Conservation (phyloP, 2,329 filamentous ascomycete species). For the Colletotrichum sp. region DNA sequence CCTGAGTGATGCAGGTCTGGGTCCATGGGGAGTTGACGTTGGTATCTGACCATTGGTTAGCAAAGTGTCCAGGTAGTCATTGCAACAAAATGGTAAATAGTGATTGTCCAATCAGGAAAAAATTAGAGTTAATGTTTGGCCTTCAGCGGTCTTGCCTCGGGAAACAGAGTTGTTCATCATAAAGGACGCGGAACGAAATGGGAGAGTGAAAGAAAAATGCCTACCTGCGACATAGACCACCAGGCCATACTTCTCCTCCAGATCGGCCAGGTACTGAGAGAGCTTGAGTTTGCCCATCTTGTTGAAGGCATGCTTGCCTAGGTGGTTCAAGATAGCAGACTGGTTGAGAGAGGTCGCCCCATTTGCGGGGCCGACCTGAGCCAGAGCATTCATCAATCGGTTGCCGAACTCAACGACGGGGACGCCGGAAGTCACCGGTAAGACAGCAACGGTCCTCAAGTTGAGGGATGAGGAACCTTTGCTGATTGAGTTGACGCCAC, state of each 20-base stretch:
- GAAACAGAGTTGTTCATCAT: conserved; percentile 59
- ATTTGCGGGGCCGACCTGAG: conserved; percentile 87
- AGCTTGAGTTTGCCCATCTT: conserved; percentile 97
- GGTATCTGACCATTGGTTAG: conserved; percentile 69
- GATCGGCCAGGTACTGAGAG: conserved; percentile 92
- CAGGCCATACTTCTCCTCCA: conserved; percentile 96
- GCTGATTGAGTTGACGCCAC: conserved; percentile 63
- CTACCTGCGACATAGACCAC: conserved; percentile 89
- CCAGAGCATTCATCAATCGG: conserved; percentile 83
- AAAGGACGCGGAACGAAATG: conserved; percentile 6
- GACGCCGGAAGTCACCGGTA: conserved; percentile 89
- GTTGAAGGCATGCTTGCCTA: conserved; percentile 95
- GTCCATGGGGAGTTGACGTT: conserved; percentile 98
- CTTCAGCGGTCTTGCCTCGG: conserved; percentile 61
- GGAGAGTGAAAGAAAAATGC: conserved; percentile 30
- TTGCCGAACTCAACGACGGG: conserved; percentile 96
- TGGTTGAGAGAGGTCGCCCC: conserved; percentile 94
- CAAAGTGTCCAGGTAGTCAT: not conserved
- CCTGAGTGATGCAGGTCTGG: conserved; percentile 95
- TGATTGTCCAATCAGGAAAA: conserved; percentile 60
- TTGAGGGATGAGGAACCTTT: conserved; percentile 88
- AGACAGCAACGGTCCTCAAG: conserved; percentile 86
- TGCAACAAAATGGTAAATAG: conserved; percentile 10
- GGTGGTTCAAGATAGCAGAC: conserved; percentile 89
- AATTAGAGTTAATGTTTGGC: conserved; percentile 68